Evolutionary conservation across 192 early-diverging fungal species (phyloP), one percentile per base, ranked within the genome.

Genomic region (Gaertneriomyces sp.): DNA sequence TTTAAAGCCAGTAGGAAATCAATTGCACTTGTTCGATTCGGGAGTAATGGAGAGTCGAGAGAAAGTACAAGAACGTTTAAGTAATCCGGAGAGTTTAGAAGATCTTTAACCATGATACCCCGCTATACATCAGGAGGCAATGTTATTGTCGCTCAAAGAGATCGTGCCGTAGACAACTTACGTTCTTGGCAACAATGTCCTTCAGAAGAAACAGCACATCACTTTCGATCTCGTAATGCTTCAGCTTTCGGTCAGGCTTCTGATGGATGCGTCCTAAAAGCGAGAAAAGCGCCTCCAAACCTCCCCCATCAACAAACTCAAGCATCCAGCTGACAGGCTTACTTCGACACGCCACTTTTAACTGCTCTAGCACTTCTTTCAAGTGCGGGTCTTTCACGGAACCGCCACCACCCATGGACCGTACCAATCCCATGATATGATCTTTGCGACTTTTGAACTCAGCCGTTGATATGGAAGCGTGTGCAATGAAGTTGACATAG

Each of bases 1-100:
- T 78, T 71, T 0, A 80, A 63, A 2, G 73, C 75, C 12, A 80
- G 53, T 4, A 80, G 64, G 47, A 80, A 78, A 44, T 80, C 79
- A 16, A 58, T 64, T 3, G 76, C 72, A 42, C 70, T 64, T 11
- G 68, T 75, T 6, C 75, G 65, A 8, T 73, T 58, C 17, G 66
- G 12, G 8, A 78, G 68, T 19, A 61, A 61, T 2, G 79, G 75
- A 45, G 79, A 80, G 61, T 80, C 79, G 16, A 78, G 60, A 14
- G 79, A 78, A 10, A 78, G 58, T 5, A 72, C 53, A 9, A 80
- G 58, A 11, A 67, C 72, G 49, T 73, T 75, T 9, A 78, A 63
- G 52, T 69, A 75, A 12, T 55, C 63, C 44, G 74, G 63, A 41
- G 65, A 63, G 58, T 52, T 53, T 7, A 80, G 71, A 7, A 80